Evolutionary conservation across 1,284 basidiomycete genomes (phyloP).

Genomic region (Cerrena zonata): DNA sequence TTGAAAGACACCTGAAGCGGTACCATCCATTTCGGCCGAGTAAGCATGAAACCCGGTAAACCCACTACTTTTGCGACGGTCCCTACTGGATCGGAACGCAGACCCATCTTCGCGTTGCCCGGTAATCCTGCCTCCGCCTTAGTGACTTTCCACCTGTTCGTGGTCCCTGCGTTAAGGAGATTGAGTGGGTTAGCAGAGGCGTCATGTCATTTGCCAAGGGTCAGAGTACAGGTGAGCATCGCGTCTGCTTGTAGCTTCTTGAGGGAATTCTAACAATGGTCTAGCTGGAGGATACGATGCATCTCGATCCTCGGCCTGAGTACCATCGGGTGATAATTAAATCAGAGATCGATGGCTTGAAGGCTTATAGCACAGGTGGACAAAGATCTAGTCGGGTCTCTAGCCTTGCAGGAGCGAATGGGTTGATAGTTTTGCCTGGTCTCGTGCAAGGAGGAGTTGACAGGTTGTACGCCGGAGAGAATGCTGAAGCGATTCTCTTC

Average conservation of each 20-base stretch:
- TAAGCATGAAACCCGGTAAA: slow-evolving; percentile 69
- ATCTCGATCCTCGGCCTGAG: slow-evolving; percentile 69
- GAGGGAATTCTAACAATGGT: neutral
- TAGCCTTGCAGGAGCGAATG: slow-evolving; percentile 74
- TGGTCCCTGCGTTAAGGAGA: slow-evolving; percentile 71
- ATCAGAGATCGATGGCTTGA: slow-evolving; percentile 41
- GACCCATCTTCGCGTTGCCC: slow-evolving; percentile 74
- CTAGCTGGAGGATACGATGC: slow-evolving; percentile 57
- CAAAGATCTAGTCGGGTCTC: slow-evolving; percentile 76
- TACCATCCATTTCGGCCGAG: slow-evolving; percentile 75
- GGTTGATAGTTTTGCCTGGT: slow-evolving; percentile 63
- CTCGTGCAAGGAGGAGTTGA: slow-evolving; percentile 33
- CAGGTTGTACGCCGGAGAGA: slow-evolving; percentile 46
- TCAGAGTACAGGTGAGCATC: slow-evolving; percentile 57
- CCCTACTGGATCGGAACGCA: slow-evolving; percentile 38
- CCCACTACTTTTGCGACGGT: slow-evolving; percentile 84
- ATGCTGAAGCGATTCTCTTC: slow-evolving; percentile 56
- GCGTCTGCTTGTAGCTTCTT: neutral
- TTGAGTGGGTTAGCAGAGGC: slow-evolving; percentile 62
- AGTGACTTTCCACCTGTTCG: slow-evolving; percentile 84
- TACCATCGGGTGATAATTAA: slow-evolving; percentile 74
- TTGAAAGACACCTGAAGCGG: slow-evolving; percentile 74
- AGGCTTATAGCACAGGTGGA: slow-evolving; percentile 77
- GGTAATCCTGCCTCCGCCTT: slow-evolving; percentile 86
- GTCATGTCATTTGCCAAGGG: slow-evolving; percentile 55